Percentiles rank a stretch among this genome's conserved stretches.
phyloP scores from a whole-genome alignment of 2,329 filamentous ascomycete species.

The Trematosphaeria pertusa region DNA sequence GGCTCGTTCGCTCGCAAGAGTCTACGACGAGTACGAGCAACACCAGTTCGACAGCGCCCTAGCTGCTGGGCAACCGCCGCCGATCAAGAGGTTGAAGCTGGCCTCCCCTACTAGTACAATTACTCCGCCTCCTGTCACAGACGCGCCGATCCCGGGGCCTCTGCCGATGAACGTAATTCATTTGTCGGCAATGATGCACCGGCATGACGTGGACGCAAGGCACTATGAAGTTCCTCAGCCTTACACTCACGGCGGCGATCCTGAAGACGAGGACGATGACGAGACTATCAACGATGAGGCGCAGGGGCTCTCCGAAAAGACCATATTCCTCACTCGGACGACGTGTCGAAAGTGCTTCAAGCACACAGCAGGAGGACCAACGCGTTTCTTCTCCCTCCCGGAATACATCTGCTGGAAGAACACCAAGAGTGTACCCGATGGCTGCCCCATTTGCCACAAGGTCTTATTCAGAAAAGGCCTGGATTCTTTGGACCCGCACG shows the following conservation, averaged over 20 bases:
- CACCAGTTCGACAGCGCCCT: slow-evolving; percentile 1
- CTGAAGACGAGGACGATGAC: not conserved
- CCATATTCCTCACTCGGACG: not conserved
- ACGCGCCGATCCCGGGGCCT: too few species aligned
- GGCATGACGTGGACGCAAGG: not conserved
- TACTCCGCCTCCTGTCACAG: too few species aligned
- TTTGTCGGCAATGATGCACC: not conserved
- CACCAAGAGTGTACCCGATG: slow-evolving; percentile 9
- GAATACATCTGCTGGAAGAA: slow-evolving; percentile 14
- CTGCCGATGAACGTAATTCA: not conserved
- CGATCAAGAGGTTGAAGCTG: slow-evolving; percentile 9
- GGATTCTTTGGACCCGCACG: not conserved
- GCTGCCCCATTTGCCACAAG: slow-evolving; percentile 19
- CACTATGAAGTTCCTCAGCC: slow-evolving; percentile 5
- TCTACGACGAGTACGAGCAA: slow-evolving; percentile 10
- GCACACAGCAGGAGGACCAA: not conserved
- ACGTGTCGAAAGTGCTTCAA: not conserved
- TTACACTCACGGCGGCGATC: not conserved
- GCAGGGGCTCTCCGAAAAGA: not conserved
- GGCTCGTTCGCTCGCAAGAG: not conserved
- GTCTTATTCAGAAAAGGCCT: slow-evolving; percentile 14
- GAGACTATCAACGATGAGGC: not conserved
- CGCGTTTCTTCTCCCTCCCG: not conserved
- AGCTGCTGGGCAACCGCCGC: slow-evolving; percentile 1
- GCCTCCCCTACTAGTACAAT: not conserved